A percentile compares a stretch with the other conserved stretches of the same genome.
phyloP scores from a whole-genome alignment of 164 flowering plant species.

The Buxus sempervirens region DNA sequence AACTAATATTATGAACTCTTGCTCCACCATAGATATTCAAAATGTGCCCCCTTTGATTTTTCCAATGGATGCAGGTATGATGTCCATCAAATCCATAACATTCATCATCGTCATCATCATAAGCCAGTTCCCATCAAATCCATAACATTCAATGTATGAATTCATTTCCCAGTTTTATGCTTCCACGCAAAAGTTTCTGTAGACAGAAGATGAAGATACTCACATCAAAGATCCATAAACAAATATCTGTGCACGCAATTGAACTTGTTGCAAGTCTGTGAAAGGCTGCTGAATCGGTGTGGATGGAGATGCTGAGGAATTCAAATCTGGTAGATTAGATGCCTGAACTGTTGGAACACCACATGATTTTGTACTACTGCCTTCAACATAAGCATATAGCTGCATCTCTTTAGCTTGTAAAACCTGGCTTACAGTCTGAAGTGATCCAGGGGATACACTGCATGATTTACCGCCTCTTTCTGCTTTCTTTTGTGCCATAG shows the following conservation, averaged over 20 bases:
- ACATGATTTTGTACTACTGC: constrained; percentile 32
- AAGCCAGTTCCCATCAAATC: too few relatives aligned
- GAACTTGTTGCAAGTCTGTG: constrained; percentile 89
- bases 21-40: not conserved
- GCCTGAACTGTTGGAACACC: constrained; percentile 31
- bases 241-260: constrained; percentile 97
- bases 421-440: constrained; percentile 26
- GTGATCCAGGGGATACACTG: constrained; percentile 25
- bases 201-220: too few relatives aligned
- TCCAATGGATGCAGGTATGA: not conserved
- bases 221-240: constrained; percentile 98
- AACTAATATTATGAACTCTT: not conserved
- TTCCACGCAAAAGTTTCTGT: too few relatives aligned
- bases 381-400: constrained; percentile 30
- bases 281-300: constrained; percentile 64
- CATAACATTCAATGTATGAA: too few relatives aligned
- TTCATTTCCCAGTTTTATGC: too few relatives aligned
- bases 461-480: constrained; percentile 31
- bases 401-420: constrained; percentile 34
- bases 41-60: not conserved
- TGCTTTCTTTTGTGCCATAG: constrained; percentile 26
- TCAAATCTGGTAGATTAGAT: constrained; percentile 64
- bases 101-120: too few relatives aligned
- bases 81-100: too few relatives aligned
- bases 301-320: constrained; percentile 46